phyloP scores from a whole-genome alignment of 2,329 filamentous ascomycete genomes.

The Aschersonia sp. region DNA sequence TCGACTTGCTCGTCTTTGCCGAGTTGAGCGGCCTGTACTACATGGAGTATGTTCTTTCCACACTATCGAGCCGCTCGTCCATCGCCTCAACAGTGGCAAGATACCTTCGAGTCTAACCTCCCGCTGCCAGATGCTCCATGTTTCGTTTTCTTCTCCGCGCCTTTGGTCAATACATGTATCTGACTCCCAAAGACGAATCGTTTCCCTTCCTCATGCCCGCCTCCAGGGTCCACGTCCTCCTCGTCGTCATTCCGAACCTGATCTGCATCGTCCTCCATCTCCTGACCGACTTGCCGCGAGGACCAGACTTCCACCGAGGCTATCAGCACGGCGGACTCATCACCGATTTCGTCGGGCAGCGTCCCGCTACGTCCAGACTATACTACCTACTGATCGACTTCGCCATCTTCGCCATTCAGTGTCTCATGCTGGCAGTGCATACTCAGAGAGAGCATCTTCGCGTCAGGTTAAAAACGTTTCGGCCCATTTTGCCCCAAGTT shows the following conservation, averaged over 20 bases:
- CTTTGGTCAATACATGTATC: slow-evolving; percentile 45
- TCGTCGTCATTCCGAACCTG: slow-evolving; percentile 42
- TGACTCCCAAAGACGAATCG: slow-evolving; percentile 46
- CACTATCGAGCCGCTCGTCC: neutral
- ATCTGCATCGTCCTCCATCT: slow-evolving; percentile 48
- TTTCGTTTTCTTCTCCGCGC: slow-evolving; percentile 46
- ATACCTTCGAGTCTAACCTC: no score
- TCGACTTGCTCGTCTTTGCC: slow-evolving; percentile 49
- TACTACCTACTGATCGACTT: slow-evolving; percentile 42
- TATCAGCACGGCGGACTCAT: slow-evolving; percentile 55
- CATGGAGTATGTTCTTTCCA: slow-evolving; percentile 42
- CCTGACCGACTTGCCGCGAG: slow-evolving; percentile 36
- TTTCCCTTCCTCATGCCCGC: slow-evolving; percentile 42
- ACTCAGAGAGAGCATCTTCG: slow-evolving; percentile 43
- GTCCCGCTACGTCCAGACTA: slow-evolving; percentile 41
- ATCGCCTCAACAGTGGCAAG: neutral
- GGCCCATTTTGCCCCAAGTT: slow-evolving; percentile 15
- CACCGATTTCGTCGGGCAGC: slow-evolving; percentile 55
- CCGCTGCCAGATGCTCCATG: slow-evolving; percentile 41
- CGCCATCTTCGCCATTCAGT: slow-evolving; percentile 41
- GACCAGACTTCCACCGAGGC: slow-evolving; percentile 46
- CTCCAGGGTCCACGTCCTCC: slow-evolving; percentile 39
- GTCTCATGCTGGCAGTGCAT: slow-evolving; percentile 49
- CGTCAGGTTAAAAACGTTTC: slow-evolving; percentile 27
- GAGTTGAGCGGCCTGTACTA: slow-evolving; percentile 55